Conservation (phyloP, 2,329 filamentous ascomycete genomes). For the Ophiobolus disseminans region DNA sequence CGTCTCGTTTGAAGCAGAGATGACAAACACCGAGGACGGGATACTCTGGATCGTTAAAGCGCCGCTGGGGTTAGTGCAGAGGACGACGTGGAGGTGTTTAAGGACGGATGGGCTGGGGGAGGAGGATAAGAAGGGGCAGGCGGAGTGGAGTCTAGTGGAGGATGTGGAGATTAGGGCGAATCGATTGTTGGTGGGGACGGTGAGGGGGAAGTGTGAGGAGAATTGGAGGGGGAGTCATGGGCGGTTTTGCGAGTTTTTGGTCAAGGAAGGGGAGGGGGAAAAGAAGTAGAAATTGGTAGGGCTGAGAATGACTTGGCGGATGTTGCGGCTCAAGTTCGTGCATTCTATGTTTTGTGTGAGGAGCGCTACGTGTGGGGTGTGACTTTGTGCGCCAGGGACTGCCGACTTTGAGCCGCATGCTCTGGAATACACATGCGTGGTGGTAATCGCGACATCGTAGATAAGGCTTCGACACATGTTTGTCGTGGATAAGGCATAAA, state of each 20-base stretch:
- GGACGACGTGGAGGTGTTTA: constrained; percentile 40
- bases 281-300: too few relatives aligned
- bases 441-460: too few relatives aligned
- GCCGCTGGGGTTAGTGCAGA: constrained; percentile 44
- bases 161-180: constrained; percentile 47
- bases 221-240: constrained; percentile 44
- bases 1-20: constrained; percentile 42
- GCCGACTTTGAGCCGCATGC: too few relatives aligned
- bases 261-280: constrained; percentile 9
- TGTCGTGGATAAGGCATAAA: not conserved
- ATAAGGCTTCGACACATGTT: too few relatives aligned
- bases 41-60: constrained; percentile 46
- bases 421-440: too few relatives aligned
- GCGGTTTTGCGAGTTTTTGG: constrained; percentile 37
- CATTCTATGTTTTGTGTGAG: too few relatives aligned
- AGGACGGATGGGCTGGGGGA: constrained; percentile 24
- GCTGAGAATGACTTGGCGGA: too few relatives aligned
- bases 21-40: constrained; percentile 44
- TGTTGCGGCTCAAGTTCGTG: too few relatives aligned
- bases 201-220: constrained; percentile 47
- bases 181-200: constrained; percentile 42
- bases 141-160: constrained; percentile 45
- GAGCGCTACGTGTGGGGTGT: too few relatives aligned
- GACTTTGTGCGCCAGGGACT: too few relatives aligned
- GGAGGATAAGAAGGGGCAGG: constrained; percentile 17